Conservation (phyloP, 257 asterid species). For the Fraxinus pennsylvanica region DNA sequence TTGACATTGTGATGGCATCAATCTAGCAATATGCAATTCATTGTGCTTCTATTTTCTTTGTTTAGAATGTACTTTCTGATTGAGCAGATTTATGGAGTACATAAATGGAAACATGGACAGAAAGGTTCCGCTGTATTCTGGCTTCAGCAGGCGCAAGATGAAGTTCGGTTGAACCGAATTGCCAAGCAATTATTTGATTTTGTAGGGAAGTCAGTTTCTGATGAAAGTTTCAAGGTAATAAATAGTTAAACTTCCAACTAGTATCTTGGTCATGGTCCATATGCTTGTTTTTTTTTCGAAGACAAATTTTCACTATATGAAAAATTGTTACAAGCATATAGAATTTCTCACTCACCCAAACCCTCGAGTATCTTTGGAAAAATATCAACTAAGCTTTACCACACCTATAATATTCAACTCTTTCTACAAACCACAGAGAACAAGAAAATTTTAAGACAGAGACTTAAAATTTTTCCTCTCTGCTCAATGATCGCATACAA, state of each 20-base stretch:
- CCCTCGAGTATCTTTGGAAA: background rate
- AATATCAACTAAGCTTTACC: background rate
- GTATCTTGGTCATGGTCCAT: background rate
- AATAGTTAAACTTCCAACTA: background rate
- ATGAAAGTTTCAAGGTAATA: constrained; percentile 82
- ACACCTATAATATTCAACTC: background rate
- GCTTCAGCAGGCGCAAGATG: constrained; percentile 97
- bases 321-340: background rate
- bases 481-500: too few species aligned
- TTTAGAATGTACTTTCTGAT: constrained; percentile 20
- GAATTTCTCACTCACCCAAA: background rate
- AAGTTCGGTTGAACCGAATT: constrained; percentile 75
- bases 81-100: constrained; percentile 80
- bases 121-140: constrained; percentile 91
- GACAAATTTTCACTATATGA: background rate
- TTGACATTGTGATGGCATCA: constrained; percentile 1
- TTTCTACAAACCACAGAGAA: background rate
- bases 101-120: constrained; percentile 92
- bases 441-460: too few species aligned
- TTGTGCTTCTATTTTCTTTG: constrained; percentile 20
- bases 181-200: constrained; percentile 81
- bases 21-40: background rate
- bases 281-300: background rate
- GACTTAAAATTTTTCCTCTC: too few species aligned
- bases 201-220: constrained; percentile 86